phyloP scores from a whole-genome alignment of 2,329 filamentous ascomycete genomes.

The Colletotrichum orbiculare region DNA sequence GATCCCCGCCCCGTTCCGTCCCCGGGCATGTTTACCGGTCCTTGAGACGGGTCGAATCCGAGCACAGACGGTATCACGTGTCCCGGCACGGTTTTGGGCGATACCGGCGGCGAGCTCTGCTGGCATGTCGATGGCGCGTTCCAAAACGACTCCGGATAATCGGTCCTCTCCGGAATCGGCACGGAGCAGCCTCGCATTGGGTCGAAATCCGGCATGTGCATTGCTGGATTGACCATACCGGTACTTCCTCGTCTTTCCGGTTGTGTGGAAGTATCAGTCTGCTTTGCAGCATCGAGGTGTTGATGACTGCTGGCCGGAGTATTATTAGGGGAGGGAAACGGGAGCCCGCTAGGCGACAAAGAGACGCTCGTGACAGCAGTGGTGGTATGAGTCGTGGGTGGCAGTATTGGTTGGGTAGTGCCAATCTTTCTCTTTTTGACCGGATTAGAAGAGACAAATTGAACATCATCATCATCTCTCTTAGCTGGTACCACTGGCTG shows the following conservation, averaged over 20 bases:
- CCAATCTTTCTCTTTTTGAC: conserved; percentile 49
- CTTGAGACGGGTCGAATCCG: conserved; percentile 1
- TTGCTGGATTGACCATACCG: conserved; percentile 44
- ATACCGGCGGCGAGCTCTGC: conserved; percentile 47
- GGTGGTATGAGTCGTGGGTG: conserved; percentile 9
- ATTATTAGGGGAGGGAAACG: not conserved
- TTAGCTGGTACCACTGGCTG: conserved; percentile 40
- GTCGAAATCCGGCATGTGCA: conserved; percentile 42
- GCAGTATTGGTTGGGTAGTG: conserved; percentile 3
- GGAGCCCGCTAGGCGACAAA: conserved; percentile 2
- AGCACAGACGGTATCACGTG: conserved; percentile 16
- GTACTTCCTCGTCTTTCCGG: conserved; percentile 45
- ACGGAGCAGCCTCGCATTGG: conserved; percentile 47
- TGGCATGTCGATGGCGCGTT: conserved; percentile 37
- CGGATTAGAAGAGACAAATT: conserved; percentile 57
- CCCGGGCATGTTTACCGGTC: not conserved
- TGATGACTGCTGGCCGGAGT: not conserved
- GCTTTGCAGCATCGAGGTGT: conserved; percentile 14
- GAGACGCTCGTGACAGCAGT: not conserved
- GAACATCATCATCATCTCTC: conserved; percentile 53
- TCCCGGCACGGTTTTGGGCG: conserved; percentile 45
- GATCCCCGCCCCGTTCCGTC: too few species aligned
- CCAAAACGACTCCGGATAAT: conserved; percentile 40
- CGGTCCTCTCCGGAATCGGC: conserved; percentile 48
- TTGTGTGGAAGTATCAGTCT: conserved; percentile 5